Base-by-base conservation (phyloP, 2,329 filamentous ascomycete genomes). In the Pyricularia grisea region DNA sequence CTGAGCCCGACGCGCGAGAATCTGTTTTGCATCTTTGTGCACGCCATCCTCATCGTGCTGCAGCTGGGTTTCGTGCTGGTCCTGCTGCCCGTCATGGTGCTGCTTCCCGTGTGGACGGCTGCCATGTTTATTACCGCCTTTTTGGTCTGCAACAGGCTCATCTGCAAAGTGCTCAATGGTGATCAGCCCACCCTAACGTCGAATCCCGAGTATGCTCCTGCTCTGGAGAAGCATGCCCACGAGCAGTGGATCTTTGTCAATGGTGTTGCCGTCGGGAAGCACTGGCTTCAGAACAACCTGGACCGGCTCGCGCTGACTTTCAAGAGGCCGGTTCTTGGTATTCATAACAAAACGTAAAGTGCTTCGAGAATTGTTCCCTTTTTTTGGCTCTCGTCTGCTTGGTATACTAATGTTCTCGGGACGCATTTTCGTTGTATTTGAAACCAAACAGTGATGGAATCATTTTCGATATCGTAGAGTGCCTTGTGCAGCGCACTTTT, bases 221-320 rank as follows among this genome's bases (percentile, higher is more conserved):
- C 78, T 1, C 76, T 78, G 23, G 80, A 81, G 0, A 81, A 86
- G 71, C 83, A 87, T 75, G 80, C 81, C 12, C 81, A 87, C 68
- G 91, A 94, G 78, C 85, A 89, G 74, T 94, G 92, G 92, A 83
- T 94, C n/a, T 94, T 91, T 75, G 77, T 94, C 67, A 94, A 94
- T 74, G 92, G 92, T 0, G 87, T 93, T 31, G 87, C 84, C 11
- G 84, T 84, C 42, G 85, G 84, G 86, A 79, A 86, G 68, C 85
- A 89, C 74, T 92, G 90, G 88, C 81, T 92, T 72, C 86, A 89
- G 77, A 85, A 81, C 71, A 93, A 92, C 73, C 80, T 94, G 70
- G 86, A 94, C 76, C 85, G 90, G 1, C 80, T 94, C 4, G 87
- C 91, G 0, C 77, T 88, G 65, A 93, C 89, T 0, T 94, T 94